Evolutionary conservation across 176 grass and related monocot genomes (phyloP).

Genomic region (Oropetium thomaeum): DNA sequence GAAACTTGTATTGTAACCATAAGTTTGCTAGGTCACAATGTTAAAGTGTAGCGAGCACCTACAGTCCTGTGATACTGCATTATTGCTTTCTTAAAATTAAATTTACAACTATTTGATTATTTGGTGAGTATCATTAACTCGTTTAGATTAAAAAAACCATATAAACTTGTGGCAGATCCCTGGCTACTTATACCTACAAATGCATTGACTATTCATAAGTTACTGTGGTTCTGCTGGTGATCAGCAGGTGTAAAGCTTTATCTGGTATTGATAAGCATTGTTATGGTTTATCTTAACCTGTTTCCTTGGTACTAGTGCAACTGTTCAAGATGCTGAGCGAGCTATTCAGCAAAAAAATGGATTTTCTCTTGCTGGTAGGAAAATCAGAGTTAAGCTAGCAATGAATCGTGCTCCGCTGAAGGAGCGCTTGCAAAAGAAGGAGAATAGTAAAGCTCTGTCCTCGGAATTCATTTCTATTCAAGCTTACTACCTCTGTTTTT

Average conservation of each 20-base stretch:
- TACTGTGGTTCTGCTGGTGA: background rate
- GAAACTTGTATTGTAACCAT: background rate
- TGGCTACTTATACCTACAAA: background rate
- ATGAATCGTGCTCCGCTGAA: conserved; percentile 67
- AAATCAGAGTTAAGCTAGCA: conserved; percentile 87
- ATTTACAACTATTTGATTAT: background rate
- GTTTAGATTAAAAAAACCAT: background rate
- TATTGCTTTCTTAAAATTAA: background rate
- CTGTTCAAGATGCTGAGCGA: conserved; percentile 79
- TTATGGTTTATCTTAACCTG: conserved; percentile 21
- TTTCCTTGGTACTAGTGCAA: conserved; percentile 51
- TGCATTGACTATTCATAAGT: background rate
- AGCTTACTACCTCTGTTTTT: too few species aligned
- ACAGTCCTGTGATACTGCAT: background rate
- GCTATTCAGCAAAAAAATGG: conserved; percentile 85
- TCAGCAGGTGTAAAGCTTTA: background rate
- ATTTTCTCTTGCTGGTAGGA: conserved; percentile 62
- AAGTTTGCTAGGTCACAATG: background rate
- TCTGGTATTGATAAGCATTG: background rate
- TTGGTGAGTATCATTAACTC: background rate
- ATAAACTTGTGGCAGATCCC: background rate
- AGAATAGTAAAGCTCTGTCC: conserved; percentile 50
- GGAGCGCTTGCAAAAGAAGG: conserved; percentile 60
- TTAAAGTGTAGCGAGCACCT: background rate
- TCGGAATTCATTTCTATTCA: conserved; percentile 7